Percentiles rank a stretch among this genome's conserved stretches.
Evolutionary conservation across 495 filamentous ascomycete species (phyloP).

Genomic region (Collariella sp.): DNA sequence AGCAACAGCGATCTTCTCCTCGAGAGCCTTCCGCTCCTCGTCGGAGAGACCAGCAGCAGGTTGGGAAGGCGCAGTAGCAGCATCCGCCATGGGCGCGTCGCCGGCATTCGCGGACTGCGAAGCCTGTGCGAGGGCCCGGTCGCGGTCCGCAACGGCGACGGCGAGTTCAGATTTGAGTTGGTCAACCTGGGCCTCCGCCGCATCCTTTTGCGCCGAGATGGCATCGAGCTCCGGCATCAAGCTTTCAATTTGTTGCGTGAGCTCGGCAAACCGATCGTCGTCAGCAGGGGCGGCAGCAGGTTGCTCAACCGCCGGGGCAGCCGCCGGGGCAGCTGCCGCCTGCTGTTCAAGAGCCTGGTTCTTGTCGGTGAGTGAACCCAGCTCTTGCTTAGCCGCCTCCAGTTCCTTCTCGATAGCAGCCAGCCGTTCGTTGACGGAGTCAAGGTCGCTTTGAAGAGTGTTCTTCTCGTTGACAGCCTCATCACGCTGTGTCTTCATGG

Average conservation of each 20-base stretch:
- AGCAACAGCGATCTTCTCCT: conserved; percentile 39
- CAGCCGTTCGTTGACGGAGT: conserved; percentile 27
- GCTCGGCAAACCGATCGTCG: conserved; percentile 34
- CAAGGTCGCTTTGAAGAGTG: conserved; percentile 27
- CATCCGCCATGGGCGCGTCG: conserved; percentile 31
- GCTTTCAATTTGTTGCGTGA: conserved; percentile 62
- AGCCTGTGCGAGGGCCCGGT: conserved; percentile 41
- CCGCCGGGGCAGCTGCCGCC: conserved; percentile 8
- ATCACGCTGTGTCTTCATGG: conserved; percentile 33
- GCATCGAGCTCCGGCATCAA: conserved; percentile 33
- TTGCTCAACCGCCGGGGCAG: conserved; percentile 7
- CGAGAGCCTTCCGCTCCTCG: conserved; percentile 44
- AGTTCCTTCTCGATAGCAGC: conserved; percentile 32
- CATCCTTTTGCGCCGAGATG: conserved; percentile 32
- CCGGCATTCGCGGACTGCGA: conserved; percentile 29
- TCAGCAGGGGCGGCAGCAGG: conserved; percentile 5
- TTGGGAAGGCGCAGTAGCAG: conserved; percentile 9
- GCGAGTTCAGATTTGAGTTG: conserved; percentile 36
- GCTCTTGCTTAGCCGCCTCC: conserved; percentile 28
- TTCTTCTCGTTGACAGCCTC: conserved; percentile 35
- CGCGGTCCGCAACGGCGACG: conserved; percentile 34
- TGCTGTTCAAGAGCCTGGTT: conserved; percentile 25
- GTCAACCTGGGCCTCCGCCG: conserved; percentile 40
- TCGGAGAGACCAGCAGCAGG: conserved; percentile 30
- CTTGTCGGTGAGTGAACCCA: conserved; percentile 31